Evolutionary conservation across 257 asterid genomes (phyloP), one percentile per base, ranked within the genome.

Genomic region (Echites panduratus): DNA sequence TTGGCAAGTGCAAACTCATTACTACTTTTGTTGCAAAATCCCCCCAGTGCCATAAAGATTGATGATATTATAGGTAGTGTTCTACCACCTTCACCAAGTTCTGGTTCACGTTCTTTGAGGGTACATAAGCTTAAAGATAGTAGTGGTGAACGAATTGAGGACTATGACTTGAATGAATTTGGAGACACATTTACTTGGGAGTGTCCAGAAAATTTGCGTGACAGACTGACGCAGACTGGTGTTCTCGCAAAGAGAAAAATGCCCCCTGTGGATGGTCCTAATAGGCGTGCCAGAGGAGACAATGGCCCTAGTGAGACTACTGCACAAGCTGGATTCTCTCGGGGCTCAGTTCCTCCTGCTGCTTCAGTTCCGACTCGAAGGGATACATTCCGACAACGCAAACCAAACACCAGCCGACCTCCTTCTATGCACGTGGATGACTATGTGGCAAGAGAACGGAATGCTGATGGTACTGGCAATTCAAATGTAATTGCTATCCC

Each of bases 371-470:
- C 96, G 27, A 82, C 95, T 54, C 94, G 97, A 12, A 89, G 98
- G 74, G 99, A 94, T 80, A 82, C 88, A 73, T 94, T 94, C 80
- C 87, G 99, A 74, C 96, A 87, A 83, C 99, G 99, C 70, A 94
- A 94, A 86, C 97, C 96, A 41, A 94, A 94, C 86, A 94, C 98
- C 54, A 94, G 99, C 85, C 87, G 98, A 68, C 97, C 99, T 69
- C 99, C 99, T 76, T 94, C 99, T 75, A 94, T 94, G 99, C 99
- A 94, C 67, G 98, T 92, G 69, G 98, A 92, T 82, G 98, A 90
- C 88, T 92, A 90, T 82, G 98, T 92, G 75, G 95, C 95, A 64
- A 89, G 97, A 81, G 98, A 92, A 79, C 85, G 98, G 83, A 90
- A 80, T 75, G 85, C 90, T 49, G 98, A 90, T 84, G 92, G 96